A percentile compares a stretch with the other conserved stretches of the same genome.
Conservation (phyloP, 1,139 yeast species). For the Hyphopichia burtonii region DNA sequence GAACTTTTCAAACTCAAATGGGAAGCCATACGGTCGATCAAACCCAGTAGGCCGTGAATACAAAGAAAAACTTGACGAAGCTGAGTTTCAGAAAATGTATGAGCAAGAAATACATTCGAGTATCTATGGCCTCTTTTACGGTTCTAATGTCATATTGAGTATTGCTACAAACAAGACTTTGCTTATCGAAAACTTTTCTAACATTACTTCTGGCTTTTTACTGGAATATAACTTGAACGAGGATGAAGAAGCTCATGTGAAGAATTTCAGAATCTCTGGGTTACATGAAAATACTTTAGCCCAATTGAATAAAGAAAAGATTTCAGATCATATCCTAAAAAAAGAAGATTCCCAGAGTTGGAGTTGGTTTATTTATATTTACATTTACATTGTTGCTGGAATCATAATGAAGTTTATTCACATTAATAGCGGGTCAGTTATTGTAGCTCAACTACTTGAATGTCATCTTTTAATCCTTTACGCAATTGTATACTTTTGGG, state of each 20-base stretch:
- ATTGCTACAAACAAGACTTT: background rate
- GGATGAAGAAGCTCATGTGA: background rate
- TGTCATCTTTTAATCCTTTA: too few relatives aligned
- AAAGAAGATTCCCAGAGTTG: background rate
- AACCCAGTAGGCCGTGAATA: too few relatives aligned
- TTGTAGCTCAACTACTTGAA: too few relatives aligned
- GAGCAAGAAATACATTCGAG: too few relatives aligned
- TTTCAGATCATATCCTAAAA: background rate
- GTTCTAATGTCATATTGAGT: background rate
- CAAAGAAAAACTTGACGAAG: too few relatives aligned
- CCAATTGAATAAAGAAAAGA: background rate
- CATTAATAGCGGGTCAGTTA: too few relatives aligned
- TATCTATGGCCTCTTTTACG: background rate
- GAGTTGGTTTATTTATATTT: background rate
- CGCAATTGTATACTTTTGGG: too few relatives aligned
- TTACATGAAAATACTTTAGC: background rate
- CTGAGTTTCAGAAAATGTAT: too few relatives aligned
- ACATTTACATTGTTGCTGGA: too few relatives aligned
- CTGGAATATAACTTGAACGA: background rate
- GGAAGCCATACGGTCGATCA: too few relatives aligned
- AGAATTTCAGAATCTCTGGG: background rate
- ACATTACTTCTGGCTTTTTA: background rate
- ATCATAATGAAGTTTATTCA: too few relatives aligned
- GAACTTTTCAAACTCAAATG: too few relatives aligned
- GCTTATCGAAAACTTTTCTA: background rate